Evolutionary conservation across 1,284 basidiomycete species (phyloP), one percentile per base, ranked within the genome.

Genomic region (Malassezia furfur): DNA sequence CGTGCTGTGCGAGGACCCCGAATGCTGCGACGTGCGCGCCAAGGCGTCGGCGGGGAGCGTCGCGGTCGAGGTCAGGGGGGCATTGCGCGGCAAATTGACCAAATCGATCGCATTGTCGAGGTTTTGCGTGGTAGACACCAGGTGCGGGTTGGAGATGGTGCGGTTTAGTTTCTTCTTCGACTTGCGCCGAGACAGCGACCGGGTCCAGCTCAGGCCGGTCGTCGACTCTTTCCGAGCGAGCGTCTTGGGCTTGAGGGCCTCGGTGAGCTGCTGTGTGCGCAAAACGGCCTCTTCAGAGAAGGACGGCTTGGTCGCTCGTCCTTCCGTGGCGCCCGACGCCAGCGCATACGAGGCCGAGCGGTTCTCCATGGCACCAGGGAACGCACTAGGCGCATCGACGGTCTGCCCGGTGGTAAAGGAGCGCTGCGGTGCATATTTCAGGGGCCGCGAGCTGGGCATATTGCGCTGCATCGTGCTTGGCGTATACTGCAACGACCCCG

Each of bases 31-130:
- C 4, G 45, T 11, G 4, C 22, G 45, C 7, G 17, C 34, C 19
- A 34, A 11, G 2, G 15, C 44, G 5, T 46, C 34, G 1, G 34
- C 30, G 22, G 40, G 14, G 25, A 28, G 25, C 7, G 25, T 28
- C 25, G 25, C 25, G 7, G 25, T 28, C 7, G 25, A 28, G 25
- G 4, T 28, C 25, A 28, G 25, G 4, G 25, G 25, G 4, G 25
- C 25, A 7, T 28, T 53, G 19, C 39, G 41, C 2, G 55, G 50
- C 31, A 57, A 38, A 17, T 52, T 48, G 1, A 35, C 55, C 5
- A 57, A 21, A 37, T 57, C 55, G 15, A 57, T 50, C 5, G 55
- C 21, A 39, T 57, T 52, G 35, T 57, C 55, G 25, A 57, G 14
- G 15, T 50, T 52, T 19, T 57, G 55, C 5, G 55, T 57, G 2